Percentiles rank a stretch among this genome's conserved stretches.
Evolutionary conservation across 345 rosid species (phyloP).

Genomic region (Linum usitatissimum): DNA sequence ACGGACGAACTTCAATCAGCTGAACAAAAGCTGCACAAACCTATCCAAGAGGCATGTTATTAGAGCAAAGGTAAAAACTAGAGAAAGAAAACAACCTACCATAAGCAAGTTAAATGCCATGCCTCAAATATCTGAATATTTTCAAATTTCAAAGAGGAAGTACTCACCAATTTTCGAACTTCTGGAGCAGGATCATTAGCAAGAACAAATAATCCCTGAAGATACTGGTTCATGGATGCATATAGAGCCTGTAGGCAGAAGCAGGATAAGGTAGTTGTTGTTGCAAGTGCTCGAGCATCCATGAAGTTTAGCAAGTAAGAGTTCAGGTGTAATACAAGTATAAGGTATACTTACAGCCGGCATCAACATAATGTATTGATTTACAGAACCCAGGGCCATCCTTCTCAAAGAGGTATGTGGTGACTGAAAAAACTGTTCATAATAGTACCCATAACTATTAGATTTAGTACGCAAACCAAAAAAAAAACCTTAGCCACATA

Average conservation of each 20-base stretch:
- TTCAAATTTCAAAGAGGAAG: conserved; percentile 10
- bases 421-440: conserved; percentile 81
- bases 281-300: conserved; percentile 5
- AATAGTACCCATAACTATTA: conserved; percentile 8
- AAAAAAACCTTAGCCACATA: background rate
- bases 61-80: conserved; percentile 5
- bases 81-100: conserved; percentile 6
- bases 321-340: background rate
- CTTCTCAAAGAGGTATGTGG: conserved; percentile 73
- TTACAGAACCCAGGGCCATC: conserved; percentile 77
- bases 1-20: conserved; percentile 66
- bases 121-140: too few relatives aligned
- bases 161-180: conserved; percentile 49
- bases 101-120: background rate
- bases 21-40: conserved; percentile 94
- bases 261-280: background rate
- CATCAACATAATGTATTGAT: conserved; percentile 83
- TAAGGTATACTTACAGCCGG: conserved; percentile 67
- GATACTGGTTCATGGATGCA: conserved; percentile 40
- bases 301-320: background rate
- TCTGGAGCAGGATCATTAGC: conserved; percentile 72
- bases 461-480: background rate
- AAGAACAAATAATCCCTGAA: conserved; percentile 82
- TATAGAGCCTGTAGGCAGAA: conserved; percentile 53
- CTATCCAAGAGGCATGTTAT: conserved; percentile 28